Percentiles rank a stretch among this genome's conserved stretches.
Conservation (phyloP, 2,329 filamentous ascomycete genomes). For the Diplodia intermedia region DNA sequence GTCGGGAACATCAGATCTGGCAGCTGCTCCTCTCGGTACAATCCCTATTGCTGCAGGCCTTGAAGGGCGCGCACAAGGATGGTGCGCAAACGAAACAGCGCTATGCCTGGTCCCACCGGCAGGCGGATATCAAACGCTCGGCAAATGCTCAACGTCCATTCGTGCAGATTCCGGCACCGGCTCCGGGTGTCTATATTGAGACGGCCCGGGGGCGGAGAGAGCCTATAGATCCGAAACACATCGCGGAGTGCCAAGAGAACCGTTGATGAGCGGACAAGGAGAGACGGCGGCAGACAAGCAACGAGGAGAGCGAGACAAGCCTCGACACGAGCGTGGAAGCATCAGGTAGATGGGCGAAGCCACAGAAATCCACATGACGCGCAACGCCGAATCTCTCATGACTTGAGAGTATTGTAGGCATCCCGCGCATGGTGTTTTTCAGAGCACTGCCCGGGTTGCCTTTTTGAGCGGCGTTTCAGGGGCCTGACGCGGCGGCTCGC, state of each 20-base stretch:
- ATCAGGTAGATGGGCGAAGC: constrained; percentile 9
- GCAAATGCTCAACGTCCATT: constrained; percentile 3
- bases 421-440: not conserved
- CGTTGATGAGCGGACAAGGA: constrained; percentile 23
- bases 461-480: constrained; percentile 18
- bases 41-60: constrained; percentile 11
- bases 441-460: constrained; percentile 1
- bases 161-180: not conserved
- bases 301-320: constrained; percentile 15
- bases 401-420: constrained; percentile 1
- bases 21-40: constrained; percentile 1
- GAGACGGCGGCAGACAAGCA: not conserved
- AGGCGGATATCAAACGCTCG: constrained; percentile 12
- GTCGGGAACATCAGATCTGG: constrained; percentile 9
- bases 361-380: not conserved
- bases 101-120: constrained; percentile 15
- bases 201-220: constrained; percentile 1
- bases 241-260: constrained; percentile 21
- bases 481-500: constrained; percentile 7
- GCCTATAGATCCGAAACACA: constrained; percentile 26
- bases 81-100: constrained; percentile 22
- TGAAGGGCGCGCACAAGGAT: not conserved
- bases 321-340: not conserved
- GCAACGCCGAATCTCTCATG: constrained; percentile 1
- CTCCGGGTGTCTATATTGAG: constrained; percentile 16